phyloP scores from a whole-genome alignment of 306 rosid species.

The Biancaea sappan region DNA sequence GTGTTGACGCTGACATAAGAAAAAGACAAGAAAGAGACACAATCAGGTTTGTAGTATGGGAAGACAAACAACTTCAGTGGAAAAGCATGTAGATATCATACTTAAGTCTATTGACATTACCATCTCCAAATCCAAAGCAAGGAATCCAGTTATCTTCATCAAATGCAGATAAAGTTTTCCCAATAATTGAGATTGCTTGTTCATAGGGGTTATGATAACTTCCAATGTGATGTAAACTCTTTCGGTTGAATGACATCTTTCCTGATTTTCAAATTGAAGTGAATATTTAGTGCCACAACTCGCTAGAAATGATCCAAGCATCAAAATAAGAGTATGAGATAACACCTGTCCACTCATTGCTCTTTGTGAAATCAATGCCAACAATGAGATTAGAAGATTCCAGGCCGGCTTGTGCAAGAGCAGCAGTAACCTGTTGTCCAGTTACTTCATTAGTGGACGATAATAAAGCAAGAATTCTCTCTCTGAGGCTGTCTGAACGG shows the following conservation, averaged over 20 bases:
- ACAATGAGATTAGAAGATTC: constrained; percentile 94
- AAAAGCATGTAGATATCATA: constrained; percentile 8
- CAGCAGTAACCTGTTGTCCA: constrained; percentile 70
- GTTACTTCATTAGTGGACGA: constrained; percentile 35
- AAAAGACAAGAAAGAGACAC: constrained; percentile 12
- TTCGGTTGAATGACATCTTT: constrained; percentile 75
- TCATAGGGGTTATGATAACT: constrained; percentile 70
- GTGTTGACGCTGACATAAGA: constrained; percentile 67
- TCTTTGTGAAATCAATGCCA: constrained; percentile 93
- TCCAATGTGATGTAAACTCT: constrained; percentile 85
- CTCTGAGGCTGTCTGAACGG: constrained; percentile 3
- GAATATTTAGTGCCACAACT: constrained; percentile 22
- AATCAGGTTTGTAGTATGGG: constrained; percentile 12
- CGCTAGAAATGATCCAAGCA: constrained; percentile 23
- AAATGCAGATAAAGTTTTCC: constrained; percentile 66
- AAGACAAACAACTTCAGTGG: constrained; percentile 22
- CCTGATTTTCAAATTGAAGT: constrained; percentile 46
- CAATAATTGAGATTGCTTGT: constrained; percentile 86
- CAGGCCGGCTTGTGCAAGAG: constrained; percentile 81
- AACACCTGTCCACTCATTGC: constrained; percentile 96
- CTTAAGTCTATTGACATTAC: constrained; percentile 56
- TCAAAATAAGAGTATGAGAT: constrained; percentile 26
- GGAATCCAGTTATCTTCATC: constrained; percentile 94
- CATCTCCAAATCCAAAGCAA: constrained; percentile 93
- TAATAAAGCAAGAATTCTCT: constrained; percentile 4